phyloP scores from a whole-genome alignment of 148 eudicot genomes.

The Silene latifolia region DNA sequence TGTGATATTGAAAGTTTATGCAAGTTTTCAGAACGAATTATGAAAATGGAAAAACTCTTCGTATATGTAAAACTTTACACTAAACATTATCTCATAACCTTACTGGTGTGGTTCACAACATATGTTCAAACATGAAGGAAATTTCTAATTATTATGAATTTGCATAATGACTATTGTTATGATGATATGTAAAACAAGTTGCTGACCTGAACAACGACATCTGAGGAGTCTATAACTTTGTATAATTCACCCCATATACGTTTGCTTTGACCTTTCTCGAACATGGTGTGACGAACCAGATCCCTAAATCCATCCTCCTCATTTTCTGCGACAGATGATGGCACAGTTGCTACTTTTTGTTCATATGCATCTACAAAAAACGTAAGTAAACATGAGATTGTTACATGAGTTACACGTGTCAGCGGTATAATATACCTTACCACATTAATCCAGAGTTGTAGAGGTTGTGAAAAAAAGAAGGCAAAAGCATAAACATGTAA shows the following conservation, averaged over 20 bases:
- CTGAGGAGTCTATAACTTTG: slow-evolving; percentile 97
- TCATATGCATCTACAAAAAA: slow-evolving; percentile 65
- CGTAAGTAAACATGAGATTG: background rate
- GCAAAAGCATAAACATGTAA: too few species aligned
- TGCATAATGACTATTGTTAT: background rate
- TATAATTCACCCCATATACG: slow-evolving; percentile 99
- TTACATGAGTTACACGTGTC: background rate
- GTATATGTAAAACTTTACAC: background rate
- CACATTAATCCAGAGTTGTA: too few species aligned
- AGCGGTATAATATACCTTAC: background rate
- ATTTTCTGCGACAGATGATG: slow-evolving; percentile 45
- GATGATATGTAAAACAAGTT: background rate
- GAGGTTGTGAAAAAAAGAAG: too few species aligned
- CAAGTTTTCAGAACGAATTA: background rate
- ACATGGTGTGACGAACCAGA: slow-evolving; percentile 87
- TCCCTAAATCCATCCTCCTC: slow-evolving; percentile 93
- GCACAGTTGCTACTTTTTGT: slow-evolving; percentile 45
- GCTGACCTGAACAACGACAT: slow-evolving; percentile 93
- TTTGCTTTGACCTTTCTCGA: slow-evolving; percentile 98
- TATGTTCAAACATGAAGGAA: background rate
- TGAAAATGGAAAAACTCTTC: too few species aligned
- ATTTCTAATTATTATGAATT: background rate
- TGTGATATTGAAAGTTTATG: background rate
- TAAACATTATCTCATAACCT: background rate
- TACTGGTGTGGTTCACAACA: background rate